These are phyloP conservation scores for Blastosporella zonata DNA, from an alignment of 1,284 basidiomycete species.

Conservation along the genomic window DNA sequence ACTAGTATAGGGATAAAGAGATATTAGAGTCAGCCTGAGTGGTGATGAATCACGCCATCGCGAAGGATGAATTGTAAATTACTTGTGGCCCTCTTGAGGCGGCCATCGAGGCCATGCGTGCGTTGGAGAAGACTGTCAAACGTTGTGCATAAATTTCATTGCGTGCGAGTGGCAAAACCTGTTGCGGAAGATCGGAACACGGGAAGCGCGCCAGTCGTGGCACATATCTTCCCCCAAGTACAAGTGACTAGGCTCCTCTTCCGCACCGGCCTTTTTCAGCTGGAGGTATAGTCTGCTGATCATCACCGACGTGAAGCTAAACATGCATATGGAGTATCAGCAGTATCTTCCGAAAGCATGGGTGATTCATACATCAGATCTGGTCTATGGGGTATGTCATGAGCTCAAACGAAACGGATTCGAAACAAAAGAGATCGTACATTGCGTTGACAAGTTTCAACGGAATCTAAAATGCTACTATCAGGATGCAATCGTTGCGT, in stretches of 20 bases:
- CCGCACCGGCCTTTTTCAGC: slow-evolving; percentile 17
- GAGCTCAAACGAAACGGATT: neutral
- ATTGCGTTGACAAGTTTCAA: slow-evolving; percentile 17
- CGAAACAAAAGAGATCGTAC: slow-evolving; percentile 9
- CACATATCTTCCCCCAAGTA: slow-evolving; percentile 6
- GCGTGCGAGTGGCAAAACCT: slow-evolving; percentile 11
- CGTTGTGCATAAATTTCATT: neutral
- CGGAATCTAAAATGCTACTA: neutral
- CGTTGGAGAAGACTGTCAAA: neutral
- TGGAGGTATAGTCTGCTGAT: slow-evolving; percentile 21
- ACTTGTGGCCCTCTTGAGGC: neutral
- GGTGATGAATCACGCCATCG: neutral
- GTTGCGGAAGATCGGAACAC: slow-evolving; percentile 3
- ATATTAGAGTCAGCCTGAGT: neutral
- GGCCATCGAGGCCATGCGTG: neutral
- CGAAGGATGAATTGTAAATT: too few species aligned
- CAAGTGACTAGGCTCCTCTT: neutral
- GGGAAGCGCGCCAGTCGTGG: neutral
- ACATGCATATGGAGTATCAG: neutral
- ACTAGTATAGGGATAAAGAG: too few species aligned
- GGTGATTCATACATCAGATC: slow-evolving; percentile 16
- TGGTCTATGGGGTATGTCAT: slow-evolving; percentile 4
- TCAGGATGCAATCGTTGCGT: neutral
- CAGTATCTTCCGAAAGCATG: neutral
- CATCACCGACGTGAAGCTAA: slow-evolving; percentile 21